These are phyloP conservation scores for Komagataella mondaviorum DNA, from an alignment of 805 yeast genomes.

Conservation along the genomic window DNA sequence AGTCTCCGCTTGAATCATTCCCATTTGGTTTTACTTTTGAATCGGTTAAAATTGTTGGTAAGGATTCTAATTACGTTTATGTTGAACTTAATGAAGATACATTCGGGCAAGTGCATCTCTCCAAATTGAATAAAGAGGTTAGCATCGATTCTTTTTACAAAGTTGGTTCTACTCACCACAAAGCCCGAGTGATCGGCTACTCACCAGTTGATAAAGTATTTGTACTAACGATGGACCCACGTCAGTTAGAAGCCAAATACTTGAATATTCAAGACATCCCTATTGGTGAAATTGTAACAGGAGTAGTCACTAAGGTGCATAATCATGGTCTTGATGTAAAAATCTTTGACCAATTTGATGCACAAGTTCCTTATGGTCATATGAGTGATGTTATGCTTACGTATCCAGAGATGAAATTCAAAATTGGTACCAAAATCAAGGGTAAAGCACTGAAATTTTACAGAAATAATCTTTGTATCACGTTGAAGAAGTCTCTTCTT, in stretches of 20 bases:
- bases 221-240: constrained; percentile 56
- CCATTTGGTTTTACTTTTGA: constrained; percentile 67
- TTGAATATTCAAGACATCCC: constrained; percentile 63
- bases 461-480: constrained; percentile 38
- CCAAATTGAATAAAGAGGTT: constrained; percentile 44
- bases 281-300: constrained; percentile 50
- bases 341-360: constrained; percentile 56
- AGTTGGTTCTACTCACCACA: constrained; percentile 48
- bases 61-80: constrained; percentile 41
- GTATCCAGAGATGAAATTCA: constrained; percentile 88
- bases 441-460: constrained; percentile 49
- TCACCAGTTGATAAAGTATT: constrained; percentile 53
- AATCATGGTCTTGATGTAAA: constrained; percentile 58
- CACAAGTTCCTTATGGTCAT: constrained; percentile 60
- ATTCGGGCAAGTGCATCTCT: constrained; percentile 66
- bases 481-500: constrained; percentile 78
- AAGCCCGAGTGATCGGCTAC: constrained; percentile 67
- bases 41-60: constrained; percentile 43
- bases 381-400: constrained; percentile 74
- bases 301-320: constrained; percentile 46
- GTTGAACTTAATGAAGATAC: constrained; percentile 39
- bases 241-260: constrained; percentile 48
- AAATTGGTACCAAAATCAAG: constrained; percentile 68
- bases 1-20: constrained; percentile 44
- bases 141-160: constrained; percentile 34